phyloP scores from a whole-genome alignment of 2,329 filamentous ascomycete species.

The Tolypocladium tundrense region DNA sequence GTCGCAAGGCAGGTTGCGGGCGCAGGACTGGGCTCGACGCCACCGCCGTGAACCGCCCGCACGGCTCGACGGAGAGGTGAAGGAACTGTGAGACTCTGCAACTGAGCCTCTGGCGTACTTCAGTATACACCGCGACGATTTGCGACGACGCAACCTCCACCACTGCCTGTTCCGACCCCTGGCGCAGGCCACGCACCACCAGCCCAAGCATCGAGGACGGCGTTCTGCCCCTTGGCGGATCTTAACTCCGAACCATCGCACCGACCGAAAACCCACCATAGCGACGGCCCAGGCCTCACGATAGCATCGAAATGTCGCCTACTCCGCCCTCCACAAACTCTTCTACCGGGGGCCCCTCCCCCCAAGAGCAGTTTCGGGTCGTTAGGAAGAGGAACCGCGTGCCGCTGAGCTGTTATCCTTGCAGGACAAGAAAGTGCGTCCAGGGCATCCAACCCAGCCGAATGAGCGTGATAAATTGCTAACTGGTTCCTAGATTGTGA shows the following conservation, averaged over 20 bases:
- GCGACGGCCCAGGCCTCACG: neutral
- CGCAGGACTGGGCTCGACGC: neutral
- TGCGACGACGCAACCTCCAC: neutral
- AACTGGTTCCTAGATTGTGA: slow-evolving; percentile 24
- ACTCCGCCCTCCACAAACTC: slow-evolving; percentile 71
- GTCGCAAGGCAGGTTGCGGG: neutral
- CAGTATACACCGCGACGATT: neutral
- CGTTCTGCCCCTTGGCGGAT: neutral
- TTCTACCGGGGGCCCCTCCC: slow-evolving; percentile 66
- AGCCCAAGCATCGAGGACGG: neutral
- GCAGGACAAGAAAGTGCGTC: slow-evolving; percentile 77
- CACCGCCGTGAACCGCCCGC: neutral
- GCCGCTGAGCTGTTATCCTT: slow-evolving; percentile 84
- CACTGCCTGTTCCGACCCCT: too few species aligned
- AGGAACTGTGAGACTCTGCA: neutral
- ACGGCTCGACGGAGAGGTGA: neutral
- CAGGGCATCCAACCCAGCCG: neutral
- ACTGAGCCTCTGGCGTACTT: neutral
- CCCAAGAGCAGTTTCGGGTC: slow-evolving; percentile 77
- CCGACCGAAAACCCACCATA: neutral
- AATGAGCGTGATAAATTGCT: slow-evolving; percentile 3
- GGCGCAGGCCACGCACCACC: neutral
- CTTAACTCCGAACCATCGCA: neutral
- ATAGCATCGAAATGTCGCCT: slow-evolving; percentile 50
- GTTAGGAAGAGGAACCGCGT: slow-evolving; percentile 88